phyloP scores from a whole-genome alignment of 2,329 filamentous ascomycete species.

The Colletotrichum chlorophyti region DNA sequence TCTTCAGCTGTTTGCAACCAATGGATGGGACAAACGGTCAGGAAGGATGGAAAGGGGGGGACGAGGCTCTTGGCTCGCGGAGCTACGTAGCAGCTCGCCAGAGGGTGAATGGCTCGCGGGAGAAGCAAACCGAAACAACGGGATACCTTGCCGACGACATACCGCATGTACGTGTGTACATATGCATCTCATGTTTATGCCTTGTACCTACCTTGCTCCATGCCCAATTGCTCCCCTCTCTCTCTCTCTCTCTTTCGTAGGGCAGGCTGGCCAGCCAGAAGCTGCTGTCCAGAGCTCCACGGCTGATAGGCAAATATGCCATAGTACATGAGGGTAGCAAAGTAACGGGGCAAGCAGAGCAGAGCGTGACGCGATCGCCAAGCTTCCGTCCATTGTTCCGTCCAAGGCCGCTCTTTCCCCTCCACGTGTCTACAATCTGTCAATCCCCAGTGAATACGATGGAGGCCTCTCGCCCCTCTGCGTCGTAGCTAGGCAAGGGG shows the following conservation, averaged over 20 bases:
- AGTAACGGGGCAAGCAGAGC: too few relatives aligned
- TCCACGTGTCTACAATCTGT: constrained; percentile 21
- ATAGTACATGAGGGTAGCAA: too few relatives aligned
- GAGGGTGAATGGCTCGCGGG: not conserved
- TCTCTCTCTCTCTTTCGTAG: too few relatives aligned
- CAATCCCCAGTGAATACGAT: constrained; percentile 3
- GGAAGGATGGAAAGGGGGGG: not conserved
- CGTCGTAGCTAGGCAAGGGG: not conserved
- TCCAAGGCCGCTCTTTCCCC: constrained; percentile 21
- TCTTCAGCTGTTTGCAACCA: not conserved
- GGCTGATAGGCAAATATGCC: too few relatives aligned
- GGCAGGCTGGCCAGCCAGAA: too few relatives aligned
- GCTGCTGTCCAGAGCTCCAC: too few relatives aligned
- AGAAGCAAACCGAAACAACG: constrained; percentile 21
- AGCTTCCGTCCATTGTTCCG: not conserved
- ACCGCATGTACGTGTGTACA: too few relatives aligned
- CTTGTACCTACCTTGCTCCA: too few relatives aligned
- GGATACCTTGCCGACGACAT: too few relatives aligned
- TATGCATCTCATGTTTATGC: too few relatives aligned
- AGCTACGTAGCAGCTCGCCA: constrained; percentile 6
- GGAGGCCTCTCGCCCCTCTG: constrained; percentile 20
- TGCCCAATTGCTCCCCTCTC: too few relatives aligned
- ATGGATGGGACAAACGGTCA: too few relatives aligned
- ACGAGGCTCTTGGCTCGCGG: constrained; percentile 10
- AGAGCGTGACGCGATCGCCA: constrained; percentile 21